A percentile compares a stretch with the other conserved stretches of the same genome.
Evolutionary conservation across 1,139 yeast species (phyloP).

Genomic region (Candida buenavistaensis): DNA sequence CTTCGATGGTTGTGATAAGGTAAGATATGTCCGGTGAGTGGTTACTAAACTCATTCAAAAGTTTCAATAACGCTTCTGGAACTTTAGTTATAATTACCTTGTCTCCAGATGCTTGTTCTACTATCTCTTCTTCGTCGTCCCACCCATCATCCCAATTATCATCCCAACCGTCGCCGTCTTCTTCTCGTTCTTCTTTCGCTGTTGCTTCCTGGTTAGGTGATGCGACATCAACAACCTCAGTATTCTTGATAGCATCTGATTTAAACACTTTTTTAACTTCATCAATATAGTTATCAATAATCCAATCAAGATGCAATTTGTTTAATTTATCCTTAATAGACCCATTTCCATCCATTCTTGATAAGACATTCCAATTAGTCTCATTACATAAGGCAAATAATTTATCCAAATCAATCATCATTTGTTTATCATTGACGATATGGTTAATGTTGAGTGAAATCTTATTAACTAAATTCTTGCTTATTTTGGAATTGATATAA

Average conservation of each 20-base stretch:
- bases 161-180: slow-evolving; percentile 19
- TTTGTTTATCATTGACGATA: slow-evolving; percentile 21
- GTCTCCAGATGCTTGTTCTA: slow-evolving; percentile 1
- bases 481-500: slow-evolving; percentile 30
- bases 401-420: slow-evolving; percentile 21
- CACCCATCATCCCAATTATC: slow-evolving; percentile 27
- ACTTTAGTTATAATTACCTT: slow-evolving; percentile 18
- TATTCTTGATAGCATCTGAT: slow-evolving; percentile 13
- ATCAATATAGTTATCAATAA: slow-evolving; percentile 27
- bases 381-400: slow-evolving; percentile 24
- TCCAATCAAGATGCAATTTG: slow-evolving; percentile 31
- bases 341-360: slow-evolving; percentile 18
- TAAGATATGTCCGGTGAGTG: slow-evolving; percentile 13
- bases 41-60: slow-evolving; percentile 23
- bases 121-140: slow-evolving; percentile 19
- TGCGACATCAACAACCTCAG: slow-evolving; percentile 15
- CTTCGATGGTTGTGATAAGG: slow-evolving; percentile 27
- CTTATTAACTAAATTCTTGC: slow-evolving; percentile 27
- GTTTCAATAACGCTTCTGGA: slow-evolving; percentile 21
- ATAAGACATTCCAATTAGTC: slow-evolving; percentile 32
- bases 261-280: slow-evolving; percentile 21
- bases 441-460: slow-evolving; percentile 31
- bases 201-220: slow-evolving; percentile 3
- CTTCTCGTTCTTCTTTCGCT: slow-evolving; percentile 4
- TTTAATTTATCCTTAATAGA: slow-evolving; percentile 22